Percentiles rank a stretch among this genome's conserved stretches.
These are phyloP conservation scores for Clavariopsis aquatica DNA, from an alignment of 495 filamentous ascomycete species.

Conservation along the genomic window DNA sequence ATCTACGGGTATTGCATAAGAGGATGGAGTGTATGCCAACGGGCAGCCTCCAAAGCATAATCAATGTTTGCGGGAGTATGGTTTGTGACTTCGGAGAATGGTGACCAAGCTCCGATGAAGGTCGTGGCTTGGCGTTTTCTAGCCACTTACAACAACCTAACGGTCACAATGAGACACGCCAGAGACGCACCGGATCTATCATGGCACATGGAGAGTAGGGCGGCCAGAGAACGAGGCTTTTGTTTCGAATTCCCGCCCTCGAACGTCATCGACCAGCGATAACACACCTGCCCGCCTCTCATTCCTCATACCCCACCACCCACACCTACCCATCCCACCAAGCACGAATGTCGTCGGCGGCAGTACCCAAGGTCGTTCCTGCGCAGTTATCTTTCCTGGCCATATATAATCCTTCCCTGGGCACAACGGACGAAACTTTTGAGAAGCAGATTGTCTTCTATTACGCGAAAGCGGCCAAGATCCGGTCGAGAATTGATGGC, in stretches of 20 bases:
- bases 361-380: conserved; percentile 56
- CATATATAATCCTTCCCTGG: conserved; percentile 93
- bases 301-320: conserved; percentile 10
- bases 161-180: background rate
- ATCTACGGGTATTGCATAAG: background rate
- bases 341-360: conserved; percentile 28
- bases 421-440: conserved; percentile 81
- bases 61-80: background rate
- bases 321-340: conserved; percentile 3
- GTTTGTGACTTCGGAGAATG: background rate
- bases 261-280: background rate
- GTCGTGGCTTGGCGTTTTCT: conserved; percentile 12
- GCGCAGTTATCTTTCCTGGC: conserved; percentile 85
- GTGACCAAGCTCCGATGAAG: background rate
- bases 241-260: background rate
- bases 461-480: conserved; percentile 62
- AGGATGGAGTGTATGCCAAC: conserved; percentile 13
- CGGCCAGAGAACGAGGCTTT: background rate
- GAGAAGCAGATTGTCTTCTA: conserved; percentile 92
- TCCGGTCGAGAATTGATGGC: conserved; percentile 36
- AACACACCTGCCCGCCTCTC: conserved; percentile 10
- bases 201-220: background rate
- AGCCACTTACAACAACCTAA: background rate
- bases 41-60: conserved; percentile 26
- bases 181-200: background rate